phyloP scores from a whole-genome alignment of 2,329 filamentous ascomycete genomes.

The Gaeumannomyces sp. region DNA sequence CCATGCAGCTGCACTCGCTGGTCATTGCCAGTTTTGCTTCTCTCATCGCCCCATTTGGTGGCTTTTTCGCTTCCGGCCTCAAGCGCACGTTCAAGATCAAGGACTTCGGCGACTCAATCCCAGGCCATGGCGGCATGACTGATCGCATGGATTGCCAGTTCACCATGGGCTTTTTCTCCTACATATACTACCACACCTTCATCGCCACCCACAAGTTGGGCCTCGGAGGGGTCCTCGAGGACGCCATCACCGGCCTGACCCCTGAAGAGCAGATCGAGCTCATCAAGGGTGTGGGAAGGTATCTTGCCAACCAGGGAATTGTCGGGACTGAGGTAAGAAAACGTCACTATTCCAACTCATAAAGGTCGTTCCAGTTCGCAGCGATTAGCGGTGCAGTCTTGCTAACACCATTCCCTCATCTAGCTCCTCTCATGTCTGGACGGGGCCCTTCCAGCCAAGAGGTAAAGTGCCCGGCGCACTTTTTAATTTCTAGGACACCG shows the following conservation, averaged over 20 bases:
- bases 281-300: slow-evolving; percentile 57
- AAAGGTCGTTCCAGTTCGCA: background rate
- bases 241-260: slow-evolving; percentile 81
- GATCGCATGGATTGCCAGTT: slow-evolving; percentile 99
- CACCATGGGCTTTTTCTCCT: slow-evolving; percentile 98
- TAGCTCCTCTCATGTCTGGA: slow-evolving; percentile 18
- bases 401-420: background rate
- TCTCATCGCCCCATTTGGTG: slow-evolving; percentile 92
- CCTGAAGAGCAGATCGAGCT: slow-evolving; percentile 85
- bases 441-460: slow-evolving; percentile 15
- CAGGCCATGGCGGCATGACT: slow-evolving; percentile 94
- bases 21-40: slow-evolving; percentile 90
- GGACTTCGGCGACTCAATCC: slow-evolving; percentile 97
- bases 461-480: slow-evolving; percentile 9
- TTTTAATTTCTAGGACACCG: background rate
- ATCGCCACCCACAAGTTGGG: slow-evolving; percentile 82
- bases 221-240: slow-evolving; percentile 83
- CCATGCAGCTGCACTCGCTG: slow-evolving; percentile 90
- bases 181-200: slow-evolving; percentile 98
- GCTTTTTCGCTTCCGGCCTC: slow-evolving; percentile 94
- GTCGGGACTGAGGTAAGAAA: slow-evolving; percentile 32
- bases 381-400: background rate
- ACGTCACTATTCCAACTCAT: background rate
- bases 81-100: slow-evolving; percentile 99
- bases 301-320: slow-evolving; percentile 59